Conservation (phyloP, 2,329 filamentous ascomycete species). For the Ophiostoma pallidulum region DNA sequence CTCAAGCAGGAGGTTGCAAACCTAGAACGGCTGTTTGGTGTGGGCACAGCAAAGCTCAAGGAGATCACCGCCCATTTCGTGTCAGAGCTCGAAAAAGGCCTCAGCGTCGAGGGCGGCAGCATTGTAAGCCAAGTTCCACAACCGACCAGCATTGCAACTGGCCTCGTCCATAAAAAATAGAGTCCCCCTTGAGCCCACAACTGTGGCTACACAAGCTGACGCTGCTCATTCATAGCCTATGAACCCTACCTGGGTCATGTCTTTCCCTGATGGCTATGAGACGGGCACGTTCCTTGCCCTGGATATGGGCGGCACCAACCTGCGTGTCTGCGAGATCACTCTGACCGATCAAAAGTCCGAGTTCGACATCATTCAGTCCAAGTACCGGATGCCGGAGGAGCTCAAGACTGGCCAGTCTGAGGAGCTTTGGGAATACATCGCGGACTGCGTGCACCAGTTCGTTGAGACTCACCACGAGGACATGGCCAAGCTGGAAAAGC, state of each 20-base stretch:
- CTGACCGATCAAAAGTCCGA: constrained; percentile 79
- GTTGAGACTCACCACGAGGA: constrained; percentile 75
- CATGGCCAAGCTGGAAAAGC: constrained; percentile 47
- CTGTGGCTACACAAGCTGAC: too few relatives aligned
- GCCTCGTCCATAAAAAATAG: too few relatives aligned
- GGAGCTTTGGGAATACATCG: constrained; percentile 90
- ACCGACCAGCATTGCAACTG: too few relatives aligned
- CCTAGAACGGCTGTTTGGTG: constrained; percentile 75
- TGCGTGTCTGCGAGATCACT: constrained; percentile 88
- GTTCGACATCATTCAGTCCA: constrained; percentile 91
- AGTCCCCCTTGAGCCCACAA: too few relatives aligned
- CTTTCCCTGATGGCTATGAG: constrained; percentile 77
- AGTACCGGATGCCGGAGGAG: constrained; percentile 90
- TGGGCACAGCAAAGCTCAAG: constrained; percentile 74
- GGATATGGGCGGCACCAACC: constrained; percentile 93
- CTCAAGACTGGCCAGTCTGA: constrained; percentile 77
- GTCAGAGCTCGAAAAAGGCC: constrained; percentile 75
- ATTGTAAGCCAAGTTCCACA: constrained; percentile 78
- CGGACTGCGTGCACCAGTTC: constrained; percentile 85
- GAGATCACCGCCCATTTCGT: constrained; percentile 84
- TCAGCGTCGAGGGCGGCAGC: constrained; percentile 79
- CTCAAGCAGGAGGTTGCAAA: constrained; percentile 69
- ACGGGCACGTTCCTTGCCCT: constrained; percentile 80
- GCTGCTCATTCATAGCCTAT: constrained; percentile 84
- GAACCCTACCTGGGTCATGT: constrained; percentile 96